Conservation (phyloP, 305 asterid species). For the Salvia sclarea region DNA sequence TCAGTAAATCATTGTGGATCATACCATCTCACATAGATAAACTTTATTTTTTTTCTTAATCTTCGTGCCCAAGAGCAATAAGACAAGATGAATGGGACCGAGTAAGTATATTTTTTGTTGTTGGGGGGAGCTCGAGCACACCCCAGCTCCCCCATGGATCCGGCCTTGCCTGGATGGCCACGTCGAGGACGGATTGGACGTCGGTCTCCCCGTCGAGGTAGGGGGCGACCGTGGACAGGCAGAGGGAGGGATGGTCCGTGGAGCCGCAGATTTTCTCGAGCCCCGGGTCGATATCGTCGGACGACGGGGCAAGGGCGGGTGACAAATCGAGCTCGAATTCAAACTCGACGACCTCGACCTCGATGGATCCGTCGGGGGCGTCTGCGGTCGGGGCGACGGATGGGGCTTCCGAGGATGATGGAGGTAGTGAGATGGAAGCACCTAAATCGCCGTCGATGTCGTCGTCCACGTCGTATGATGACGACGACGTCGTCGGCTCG, state of each 20-base stretch:
- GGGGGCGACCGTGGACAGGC: conserved; percentile 46
- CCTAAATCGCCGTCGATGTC: neutral
- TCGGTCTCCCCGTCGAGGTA: conserved; percentile 33
- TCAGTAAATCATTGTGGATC: too few species aligned
- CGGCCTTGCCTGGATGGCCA: conserved; percentile 37
- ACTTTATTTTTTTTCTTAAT: too few species aligned
- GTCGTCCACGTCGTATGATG: neutral
- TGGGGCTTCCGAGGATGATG: conserved; percentile 4
- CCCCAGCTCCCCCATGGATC: too few species aligned
- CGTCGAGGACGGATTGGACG: conserved; percentile 35
- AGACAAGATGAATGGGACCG: too few species aligned
- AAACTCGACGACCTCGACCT: too few species aligned
- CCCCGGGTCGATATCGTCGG: neutral
- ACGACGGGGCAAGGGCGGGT: conserved; percentile 16
- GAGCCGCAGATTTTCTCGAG: conserved; percentile 46
- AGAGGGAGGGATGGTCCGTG: conserved; percentile 57
- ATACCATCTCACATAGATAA: too few species aligned
- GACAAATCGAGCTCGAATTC: neutral
- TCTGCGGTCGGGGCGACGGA: neutral
- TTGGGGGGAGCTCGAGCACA: too few species aligned
- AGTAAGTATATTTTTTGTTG: too few species aligned
- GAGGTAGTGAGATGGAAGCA: neutral
- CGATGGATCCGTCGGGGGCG: conserved; percentile 1
- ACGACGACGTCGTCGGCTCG: too few species aligned
- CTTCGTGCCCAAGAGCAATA: too few species aligned